Evolutionary conservation across 108 stramenopile species (phyloP).

Genomic region (Mayamaea pseudoterrestris): DNA sequence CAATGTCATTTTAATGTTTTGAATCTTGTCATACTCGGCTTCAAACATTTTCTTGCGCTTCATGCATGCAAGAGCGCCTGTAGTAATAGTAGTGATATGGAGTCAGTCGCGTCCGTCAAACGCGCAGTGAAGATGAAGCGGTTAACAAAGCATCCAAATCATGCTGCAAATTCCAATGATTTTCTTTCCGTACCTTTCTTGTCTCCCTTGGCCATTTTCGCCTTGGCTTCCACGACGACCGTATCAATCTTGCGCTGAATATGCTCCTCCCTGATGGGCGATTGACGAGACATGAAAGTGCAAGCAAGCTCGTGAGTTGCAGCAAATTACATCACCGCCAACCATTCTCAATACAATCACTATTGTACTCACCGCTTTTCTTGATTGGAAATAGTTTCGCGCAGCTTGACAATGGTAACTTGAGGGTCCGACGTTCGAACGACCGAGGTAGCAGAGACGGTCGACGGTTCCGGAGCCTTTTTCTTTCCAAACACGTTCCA

Average conservation of each 20-base stretch:
- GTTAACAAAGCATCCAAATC: background rate
- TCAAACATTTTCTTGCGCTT: conserved; percentile 97
- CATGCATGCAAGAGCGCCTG: conserved; percentile 89
- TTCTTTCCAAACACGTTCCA: conserved; percentile 39
- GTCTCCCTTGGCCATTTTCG: conserved; percentile 89
- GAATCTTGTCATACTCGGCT: conserved; percentile 91
- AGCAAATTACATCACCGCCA: background rate
- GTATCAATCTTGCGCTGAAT: conserved; percentile 66
- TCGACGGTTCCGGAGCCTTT: conserved; percentile 17
- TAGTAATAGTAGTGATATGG: background rate
- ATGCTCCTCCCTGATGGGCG: conserved; percentile 36
- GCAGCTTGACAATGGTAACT: conserved; percentile 47
- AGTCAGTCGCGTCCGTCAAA: too few species aligned
- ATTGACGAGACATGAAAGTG: conserved; percentile 1
- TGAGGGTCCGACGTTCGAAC: conserved; percentile 18
- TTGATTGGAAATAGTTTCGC: conserved; percentile 65
- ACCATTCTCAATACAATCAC: background rate
- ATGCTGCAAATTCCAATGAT: background rate
- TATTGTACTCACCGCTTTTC: conserved; percentile 64
- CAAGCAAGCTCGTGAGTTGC: background rate
- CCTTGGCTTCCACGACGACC: conserved; percentile 81
- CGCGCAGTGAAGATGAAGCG: background rate
- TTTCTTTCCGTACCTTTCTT: conserved; percentile 71
- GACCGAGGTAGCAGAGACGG: conserved; percentile 24
- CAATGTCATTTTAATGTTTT: conserved; percentile 88